Evolutionary conservation across 75 land plant species (phyloP).

Genomic region (Selaginella tamariscina): DNA sequence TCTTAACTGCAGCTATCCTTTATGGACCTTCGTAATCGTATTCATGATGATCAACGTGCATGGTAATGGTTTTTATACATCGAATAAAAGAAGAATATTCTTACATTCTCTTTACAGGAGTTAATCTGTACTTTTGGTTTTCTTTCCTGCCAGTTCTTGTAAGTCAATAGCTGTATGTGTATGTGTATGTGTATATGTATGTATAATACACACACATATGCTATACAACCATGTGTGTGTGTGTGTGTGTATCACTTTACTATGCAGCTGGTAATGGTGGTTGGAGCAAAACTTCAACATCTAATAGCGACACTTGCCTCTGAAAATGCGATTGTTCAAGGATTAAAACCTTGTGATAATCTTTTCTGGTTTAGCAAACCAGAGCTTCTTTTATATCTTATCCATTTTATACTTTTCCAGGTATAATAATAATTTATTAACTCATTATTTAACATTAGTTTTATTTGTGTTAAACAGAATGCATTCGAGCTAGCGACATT

Average conservation of each 20-base stretch:
- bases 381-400: background rate
- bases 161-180: background rate
- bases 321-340: conserved; percentile 4
- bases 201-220: no score
- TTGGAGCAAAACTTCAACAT: conserved; percentile 13
- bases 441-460: background rate
- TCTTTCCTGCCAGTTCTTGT: background rate
- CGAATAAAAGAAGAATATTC: background rate
- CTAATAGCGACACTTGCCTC: conserved; percentile 2
- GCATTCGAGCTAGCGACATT: conserved; percentile 94
- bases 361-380: conserved; percentile 1
- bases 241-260: background rate
- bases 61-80: background rate
- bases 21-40: background rate
- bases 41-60: background rate
- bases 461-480: conserved; percentile 40
- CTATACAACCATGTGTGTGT: no score
- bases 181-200: no score
- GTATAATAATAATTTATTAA: background rate
- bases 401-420: conserved; percentile 12
- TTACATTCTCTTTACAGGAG: background rate
- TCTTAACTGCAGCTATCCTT: background rate
- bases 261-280: conserved; percentile 3
- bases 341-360: conserved; percentile 5
- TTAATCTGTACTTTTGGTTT: background rate